Conservation (phyloP, 2,329 filamentous ascomycete species). For the Neopestalotiopsis clavispora region DNA sequence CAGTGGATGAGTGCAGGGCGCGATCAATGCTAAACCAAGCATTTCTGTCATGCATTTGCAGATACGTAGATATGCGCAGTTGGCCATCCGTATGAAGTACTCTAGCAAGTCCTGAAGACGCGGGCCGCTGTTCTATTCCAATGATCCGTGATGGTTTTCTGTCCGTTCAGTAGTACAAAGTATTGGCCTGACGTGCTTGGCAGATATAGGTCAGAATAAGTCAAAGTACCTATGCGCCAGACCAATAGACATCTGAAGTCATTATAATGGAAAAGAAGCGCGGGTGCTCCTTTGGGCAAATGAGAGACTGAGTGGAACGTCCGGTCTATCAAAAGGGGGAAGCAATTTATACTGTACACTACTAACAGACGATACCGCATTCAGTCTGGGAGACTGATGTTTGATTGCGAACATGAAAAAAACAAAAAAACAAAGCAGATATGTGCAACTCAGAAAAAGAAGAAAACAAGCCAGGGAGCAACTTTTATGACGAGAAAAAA, state of each 20-base stretch:
- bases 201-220: not conserved
- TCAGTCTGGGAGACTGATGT: not conserved
- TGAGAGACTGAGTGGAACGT: not conserved
- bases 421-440: not conserved
- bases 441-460: not conserved
- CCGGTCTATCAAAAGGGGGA: not conserved
- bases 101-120: not conserved
- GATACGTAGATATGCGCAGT: too few relatives aligned
- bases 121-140: not conserved
- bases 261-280: not conserved
- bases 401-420: not conserved
- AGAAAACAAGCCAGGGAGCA: not conserved
- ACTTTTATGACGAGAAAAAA: not conserved
- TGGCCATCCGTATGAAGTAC: not conserved
- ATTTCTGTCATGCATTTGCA: not conserved
- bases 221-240: not conserved
- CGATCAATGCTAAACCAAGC: not conserved
- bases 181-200: not conserved
- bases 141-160: not conserved
- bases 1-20: not conserved
- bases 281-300: not conserved
- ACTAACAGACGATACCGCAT: not conserved
- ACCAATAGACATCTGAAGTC: not conserved
- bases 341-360: conserved; percentile 1
- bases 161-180: not conserved